Conservation (phyloP, 345 rosid genomes). For the Toxicodendron radicans region DNA sequence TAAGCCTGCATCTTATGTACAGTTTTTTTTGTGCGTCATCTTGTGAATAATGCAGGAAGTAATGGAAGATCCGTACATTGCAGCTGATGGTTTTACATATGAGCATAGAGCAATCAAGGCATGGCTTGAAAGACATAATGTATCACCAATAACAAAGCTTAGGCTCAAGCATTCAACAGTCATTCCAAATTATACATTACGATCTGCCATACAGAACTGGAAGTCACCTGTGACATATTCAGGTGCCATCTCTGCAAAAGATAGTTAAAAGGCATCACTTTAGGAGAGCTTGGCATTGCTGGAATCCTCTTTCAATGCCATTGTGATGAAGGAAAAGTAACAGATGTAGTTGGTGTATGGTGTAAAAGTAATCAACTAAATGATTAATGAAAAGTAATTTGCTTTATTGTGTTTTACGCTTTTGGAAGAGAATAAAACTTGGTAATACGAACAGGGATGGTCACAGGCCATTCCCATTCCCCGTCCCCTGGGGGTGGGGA, state of each 20-base stretch:
- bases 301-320: not conserved
- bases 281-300: not conserved
- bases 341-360: not conserved
- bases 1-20: not conserved
- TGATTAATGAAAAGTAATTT: not conserved
- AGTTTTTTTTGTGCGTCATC: not conserved
- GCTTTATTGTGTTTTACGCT: not conserved
- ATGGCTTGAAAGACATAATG: constrained; percentile 64
- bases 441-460: too few species aligned
- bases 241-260: not conserved
- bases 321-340: not conserved
- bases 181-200: constrained; percentile 64
- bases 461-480: too few species aligned
- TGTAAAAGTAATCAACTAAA: not conserved
- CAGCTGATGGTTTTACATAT: constrained; percentile 86
- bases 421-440: not conserved
- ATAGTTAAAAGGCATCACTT: not conserved
- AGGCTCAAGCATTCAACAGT: constrained; percentile 45
- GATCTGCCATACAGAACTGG: constrained; percentile 78
- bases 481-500: too few species aligned
- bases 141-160: constrained; percentile 77
- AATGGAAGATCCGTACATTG: constrained; percentile 87
- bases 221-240: constrained; percentile 44
- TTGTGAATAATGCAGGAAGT: constrained; percentile 53
- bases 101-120: constrained; percentile 71